Evolutionary conservation across 257 asterid species (phyloP), one percentile per base, ranked within the genome.

Genomic region (Ilex asprella): DNA sequence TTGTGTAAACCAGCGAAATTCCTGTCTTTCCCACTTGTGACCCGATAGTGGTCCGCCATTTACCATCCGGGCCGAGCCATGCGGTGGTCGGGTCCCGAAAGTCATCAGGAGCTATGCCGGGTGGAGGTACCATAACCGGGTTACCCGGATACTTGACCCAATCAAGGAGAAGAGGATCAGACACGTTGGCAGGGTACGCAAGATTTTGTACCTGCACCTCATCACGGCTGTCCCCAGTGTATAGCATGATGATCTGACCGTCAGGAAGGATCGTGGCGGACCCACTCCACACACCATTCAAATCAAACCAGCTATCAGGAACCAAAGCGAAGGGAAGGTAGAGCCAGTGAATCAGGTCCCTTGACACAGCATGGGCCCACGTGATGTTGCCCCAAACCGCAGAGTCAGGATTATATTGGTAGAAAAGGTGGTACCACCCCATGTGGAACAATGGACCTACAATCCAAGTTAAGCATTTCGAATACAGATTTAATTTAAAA

Each of bases 1-100:
- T 89, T 71, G 81, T 91, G 13, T 89, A 89, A 6, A 89, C 88
- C 11, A 89, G 55, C 0, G 95, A 67, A 21, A 86, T 15, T 1
- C 97, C 95, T 1, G 88, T 81, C 44, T 74, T 82, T 31, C 78
- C 15, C 10, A 53, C 30, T 16, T 53, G 5, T 7, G 57, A 53
- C 30, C 57, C 57, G 11, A 53, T 53, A 2, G 30, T 15, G 15
- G 15, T 10, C 57, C 10, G 27, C 57, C 57, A 53, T 16, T 1
- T 16, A 8, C 57, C 57, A 53, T 53, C 57, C 11, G 57, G 57
- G 2, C 30, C 57, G 11, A 53, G 55, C 78, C 79, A 79, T 2
- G 91, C 57, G 5, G 57, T 53, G 7, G 57, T 53, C 6, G 57
- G 57, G 57, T 53, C 57, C 7, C 57, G 27, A 16, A 53, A 53